Evolutionary conservation across 202 grass and related monocot genomes (phyloP).

Genomic region (Setaria viridis): DNA sequence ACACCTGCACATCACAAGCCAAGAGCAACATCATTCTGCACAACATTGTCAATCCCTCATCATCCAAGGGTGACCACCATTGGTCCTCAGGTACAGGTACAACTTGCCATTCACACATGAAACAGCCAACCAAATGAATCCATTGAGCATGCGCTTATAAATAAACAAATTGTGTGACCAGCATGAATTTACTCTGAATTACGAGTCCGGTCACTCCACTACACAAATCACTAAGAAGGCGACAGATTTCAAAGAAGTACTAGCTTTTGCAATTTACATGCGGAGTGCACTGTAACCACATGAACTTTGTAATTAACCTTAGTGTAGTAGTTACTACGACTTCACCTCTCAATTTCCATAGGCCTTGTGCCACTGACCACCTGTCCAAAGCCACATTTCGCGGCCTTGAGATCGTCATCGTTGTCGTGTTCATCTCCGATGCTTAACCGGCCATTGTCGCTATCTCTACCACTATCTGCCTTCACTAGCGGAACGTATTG

Average conservation of each 20-base stretch:
- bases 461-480: background rate
- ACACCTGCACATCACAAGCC: too few species aligned
- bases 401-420: constrained; percentile 59
- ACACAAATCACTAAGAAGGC: background rate
- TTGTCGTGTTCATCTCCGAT: constrained; percentile 48
- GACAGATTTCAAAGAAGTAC: background rate
- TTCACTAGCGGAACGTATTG: constrained; percentile 69
- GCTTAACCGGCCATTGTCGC: constrained; percentile 35
- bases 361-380: background rate
- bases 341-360: constrained; percentile 39
- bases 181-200: constrained; percentile 29
- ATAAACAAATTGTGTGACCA: constrained; percentile 20
- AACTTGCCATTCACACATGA: background rate
- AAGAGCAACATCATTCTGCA: too few species aligned
- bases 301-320: background rate
- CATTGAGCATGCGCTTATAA: background rate
- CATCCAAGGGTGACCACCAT: too few species aligned
- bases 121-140: background rate
- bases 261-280: constrained; percentile 13
- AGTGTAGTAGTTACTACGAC: background rate
- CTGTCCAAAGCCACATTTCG: constrained; percentile 41
- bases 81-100: too few species aligned
- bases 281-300: background rate
- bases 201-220: background rate
- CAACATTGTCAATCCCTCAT: too few species aligned